Conservation (phyloP, 768 basidiomycete genomes). For the Suillus spraguei region DNA sequence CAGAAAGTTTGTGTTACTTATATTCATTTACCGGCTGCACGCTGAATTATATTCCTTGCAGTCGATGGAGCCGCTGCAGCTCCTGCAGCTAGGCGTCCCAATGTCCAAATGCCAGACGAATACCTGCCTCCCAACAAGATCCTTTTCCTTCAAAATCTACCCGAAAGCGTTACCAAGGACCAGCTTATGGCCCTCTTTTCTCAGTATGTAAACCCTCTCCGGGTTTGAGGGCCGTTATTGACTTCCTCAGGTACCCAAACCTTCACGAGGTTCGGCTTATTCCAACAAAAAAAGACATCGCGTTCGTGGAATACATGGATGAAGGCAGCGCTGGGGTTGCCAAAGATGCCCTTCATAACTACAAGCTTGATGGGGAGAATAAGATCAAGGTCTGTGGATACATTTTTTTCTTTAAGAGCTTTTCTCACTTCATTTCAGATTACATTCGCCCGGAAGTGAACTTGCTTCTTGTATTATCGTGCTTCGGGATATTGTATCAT, state of each 20-base stretch:
- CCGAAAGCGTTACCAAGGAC: conserved; percentile 91
- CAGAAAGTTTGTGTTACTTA: conserved; percentile 57
- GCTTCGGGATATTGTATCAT: conserved; percentile 32
- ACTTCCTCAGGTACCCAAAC: conserved; percentile 77
- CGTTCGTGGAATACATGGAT: conserved; percentile 97
- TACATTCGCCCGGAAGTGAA: conserved; percentile 74
- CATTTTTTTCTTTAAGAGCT: conserved; percentile 3
- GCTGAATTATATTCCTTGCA: conserved; percentile 27
- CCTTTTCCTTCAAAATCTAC: conserved; percentile 96
- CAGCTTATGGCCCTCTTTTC: conserved; percentile 90
- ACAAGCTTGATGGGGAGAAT: conserved; percentile 95
- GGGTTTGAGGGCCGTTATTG: conserved; percentile 1
- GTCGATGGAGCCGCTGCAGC: conserved; percentile 71
- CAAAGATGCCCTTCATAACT: conserved; percentile 96
- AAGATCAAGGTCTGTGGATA: conserved; percentile 84
- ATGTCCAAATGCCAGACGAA: conserved; percentile 98
- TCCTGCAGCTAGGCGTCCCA: conserved; percentile 74
- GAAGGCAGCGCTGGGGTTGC: conserved; percentile 89
- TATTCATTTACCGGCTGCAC: conserved; percentile 12
- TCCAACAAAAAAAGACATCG: conserved; percentile 95
- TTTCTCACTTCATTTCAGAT: conserved; percentile 44
- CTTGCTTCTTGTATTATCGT: conserved; percentile 29
- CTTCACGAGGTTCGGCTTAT: conserved; percentile 98
- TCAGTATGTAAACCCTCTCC: conserved; percentile 56
- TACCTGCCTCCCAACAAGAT: conserved; percentile 99